Percentiles rank a stretch among this genome's conserved stretches.
Conservation (phyloP, 2,329 filamentous ascomycete species). For the Colletotrichum higginsianum region DNA sequence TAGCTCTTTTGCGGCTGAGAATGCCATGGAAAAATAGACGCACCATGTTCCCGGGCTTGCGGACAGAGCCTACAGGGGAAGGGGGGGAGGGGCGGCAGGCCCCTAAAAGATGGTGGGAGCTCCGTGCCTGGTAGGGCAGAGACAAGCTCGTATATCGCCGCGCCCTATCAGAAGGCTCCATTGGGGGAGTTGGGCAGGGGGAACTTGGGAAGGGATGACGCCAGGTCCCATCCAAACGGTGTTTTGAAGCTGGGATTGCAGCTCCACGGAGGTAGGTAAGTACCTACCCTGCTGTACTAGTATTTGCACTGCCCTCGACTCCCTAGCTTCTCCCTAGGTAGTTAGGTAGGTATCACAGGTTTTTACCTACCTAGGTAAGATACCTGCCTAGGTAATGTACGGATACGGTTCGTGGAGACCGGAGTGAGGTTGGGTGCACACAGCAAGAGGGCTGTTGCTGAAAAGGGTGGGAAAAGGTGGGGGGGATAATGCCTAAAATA, state of each 20-base stretch:
- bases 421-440: background rate
- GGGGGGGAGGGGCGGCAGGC: slow-evolving; percentile 3
- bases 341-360: no score
- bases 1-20: slow-evolving; percentile 23
- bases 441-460: background rate
- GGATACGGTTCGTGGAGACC: no score
- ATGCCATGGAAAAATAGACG: background rate
- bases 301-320: background rate
- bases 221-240: slow-evolving; percentile 37
- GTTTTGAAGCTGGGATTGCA: slow-evolving; percentile 32
- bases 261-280: slow-evolving; percentile 16
- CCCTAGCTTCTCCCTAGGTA: background rate
- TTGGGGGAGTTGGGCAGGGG: background rate
- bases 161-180: slow-evolving; percentile 35
- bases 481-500: slow-evolving; percentile 10
- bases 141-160: slow-evolving; percentile 39
- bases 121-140: slow-evolving; percentile 43
- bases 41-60: background rate
- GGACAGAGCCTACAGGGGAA: background rate
- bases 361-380: no score
- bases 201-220: slow-evolving; percentile 27
- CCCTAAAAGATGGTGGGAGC: slow-evolving; percentile 27
- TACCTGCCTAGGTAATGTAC: background rate
- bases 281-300: background rate
- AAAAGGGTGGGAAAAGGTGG: background rate